These are phyloP conservation scores for Bipolaris sorokiniana DNA, from an alignment of 2,329 filamentous ascomycete genomes.

Conservation along the genomic window DNA sequence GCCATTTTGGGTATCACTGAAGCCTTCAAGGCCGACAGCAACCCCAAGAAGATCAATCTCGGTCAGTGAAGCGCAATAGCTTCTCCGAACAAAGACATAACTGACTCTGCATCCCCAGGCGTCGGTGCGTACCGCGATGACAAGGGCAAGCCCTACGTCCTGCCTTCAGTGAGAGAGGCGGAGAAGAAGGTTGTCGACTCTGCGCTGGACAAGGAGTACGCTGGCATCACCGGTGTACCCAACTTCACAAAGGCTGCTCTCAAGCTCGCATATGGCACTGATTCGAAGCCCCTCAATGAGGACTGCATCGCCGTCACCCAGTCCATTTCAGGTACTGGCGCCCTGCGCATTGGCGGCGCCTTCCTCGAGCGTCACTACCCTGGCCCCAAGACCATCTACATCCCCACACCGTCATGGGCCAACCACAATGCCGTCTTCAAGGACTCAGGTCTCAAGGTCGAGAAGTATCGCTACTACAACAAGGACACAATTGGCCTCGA, in stretches of 20 bases:
- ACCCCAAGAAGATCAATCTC: conserved; percentile 96
- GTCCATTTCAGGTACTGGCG: conserved; percentile 97
- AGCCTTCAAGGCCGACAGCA: conserved; percentile 96
- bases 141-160: conserved; percentile 95
- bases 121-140: conserved; percentile 99
- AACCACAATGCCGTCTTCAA: conserved; percentile 98
- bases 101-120: conserved; percentile 59
- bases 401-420: conserved; percentile 95
- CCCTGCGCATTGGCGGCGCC: conserved; percentile 89
- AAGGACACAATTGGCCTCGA: conserved; percentile 98
- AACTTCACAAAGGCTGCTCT: conserved; percentile 93
- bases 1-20: conserved; percentile 92
- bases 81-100: background rate
- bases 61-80: conserved; percentile 59
- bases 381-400: conserved; percentile 92
- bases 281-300: conserved; percentile 75
- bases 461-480: conserved; percentile 99
- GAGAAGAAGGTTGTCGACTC: conserved; percentile 83
- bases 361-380: conserved; percentile 94
- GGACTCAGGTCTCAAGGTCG: conserved; percentile 87
- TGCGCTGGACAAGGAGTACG: conserved; percentile 94
- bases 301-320: conserved; percentile 89
- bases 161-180: conserved; percentile 87
- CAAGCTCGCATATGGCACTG: conserved; percentile 84
- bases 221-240: conserved; percentile 94